Conservation (phyloP, 148 eudicot genomes). For the Camellia lanceoleosa region DNA sequence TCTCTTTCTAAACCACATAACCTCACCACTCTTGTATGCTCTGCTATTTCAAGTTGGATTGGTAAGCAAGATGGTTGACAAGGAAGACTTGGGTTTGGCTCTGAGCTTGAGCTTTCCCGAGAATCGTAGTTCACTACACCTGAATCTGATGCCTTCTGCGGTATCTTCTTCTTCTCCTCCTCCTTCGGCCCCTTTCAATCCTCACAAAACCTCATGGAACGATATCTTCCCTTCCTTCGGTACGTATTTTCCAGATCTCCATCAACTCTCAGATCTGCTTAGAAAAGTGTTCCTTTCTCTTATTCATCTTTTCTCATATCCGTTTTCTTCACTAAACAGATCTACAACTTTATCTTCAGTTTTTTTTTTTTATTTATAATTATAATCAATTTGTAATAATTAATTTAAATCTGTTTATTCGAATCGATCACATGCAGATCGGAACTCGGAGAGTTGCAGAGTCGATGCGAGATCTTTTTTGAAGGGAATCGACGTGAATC, state of each 20-base stretch:
- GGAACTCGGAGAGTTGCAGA: conserved; percentile 35
- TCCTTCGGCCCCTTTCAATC: conserved; percentile 18
- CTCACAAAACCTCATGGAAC: conserved; percentile 34
- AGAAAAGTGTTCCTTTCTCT: neutral
- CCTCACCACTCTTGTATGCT: too few species aligned
- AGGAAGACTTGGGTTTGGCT: conserved; percentile 52
- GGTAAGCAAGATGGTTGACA: conserved; percentile 35
- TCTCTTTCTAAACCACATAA: too few species aligned
- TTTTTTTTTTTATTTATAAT: too few species aligned
- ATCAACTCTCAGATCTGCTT: neutral
- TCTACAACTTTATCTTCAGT: neutral
- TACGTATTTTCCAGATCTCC: neutral
- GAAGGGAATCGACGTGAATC: conserved; percentile 62
- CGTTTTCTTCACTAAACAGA: neutral
- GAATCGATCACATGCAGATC: conserved; percentile 31
- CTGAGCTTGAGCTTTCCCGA: conserved; percentile 39
- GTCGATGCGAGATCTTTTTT: conserved; percentile 39
- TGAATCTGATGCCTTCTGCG: conserved; percentile 28
- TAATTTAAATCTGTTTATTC: neutral
- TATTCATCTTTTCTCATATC: neutral
- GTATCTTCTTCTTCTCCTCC: conserved; percentile 15
- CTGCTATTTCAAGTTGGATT: too few species aligned
- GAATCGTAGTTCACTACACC: conserved; percentile 22
- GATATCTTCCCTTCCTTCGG: conserved; percentile 22
- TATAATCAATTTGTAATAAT: too few species aligned